Conservation (phyloP, 1,284 basidiomycete species). For the Moesziomyces globuligerus region DNA sequence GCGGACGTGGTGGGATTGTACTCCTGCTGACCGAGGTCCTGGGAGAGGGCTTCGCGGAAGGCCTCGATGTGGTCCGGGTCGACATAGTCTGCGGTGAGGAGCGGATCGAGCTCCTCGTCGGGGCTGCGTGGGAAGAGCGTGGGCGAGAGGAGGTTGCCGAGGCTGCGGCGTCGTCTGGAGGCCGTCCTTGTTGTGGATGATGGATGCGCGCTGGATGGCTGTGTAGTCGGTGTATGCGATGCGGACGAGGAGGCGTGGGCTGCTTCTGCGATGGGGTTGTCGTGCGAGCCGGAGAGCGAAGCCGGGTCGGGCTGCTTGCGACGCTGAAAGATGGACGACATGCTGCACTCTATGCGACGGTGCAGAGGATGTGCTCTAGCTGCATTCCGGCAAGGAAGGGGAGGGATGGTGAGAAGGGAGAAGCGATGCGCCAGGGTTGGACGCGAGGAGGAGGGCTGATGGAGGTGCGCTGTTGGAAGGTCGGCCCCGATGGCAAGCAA, state of each 20-base stretch:
- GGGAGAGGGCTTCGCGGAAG: constrained; percentile 53
- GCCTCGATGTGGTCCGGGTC: constrained; percentile 52
- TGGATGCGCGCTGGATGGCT: constrained; percentile 2
- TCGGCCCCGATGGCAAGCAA: not conserved
- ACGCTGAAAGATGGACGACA: constrained; percentile 42
- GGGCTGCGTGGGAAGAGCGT: constrained; percentile 28
- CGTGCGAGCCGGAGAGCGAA: constrained; percentile 6
- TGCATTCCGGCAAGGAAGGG: not conserved
- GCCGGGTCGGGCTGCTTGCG: constrained; percentile 41
- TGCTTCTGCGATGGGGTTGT: constrained; percentile 11
- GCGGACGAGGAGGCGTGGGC: constrained; percentile 4
- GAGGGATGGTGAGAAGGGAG: not conserved
- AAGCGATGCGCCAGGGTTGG: not conserved
- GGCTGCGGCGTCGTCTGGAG: constrained; percentile 36
- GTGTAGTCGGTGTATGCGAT: not conserved
- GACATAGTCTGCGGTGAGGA: constrained; percentile 51
- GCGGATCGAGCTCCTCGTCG: constrained; percentile 44
- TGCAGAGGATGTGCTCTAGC: not conserved
- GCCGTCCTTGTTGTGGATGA: constrained; percentile 11
- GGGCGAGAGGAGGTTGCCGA: constrained; percentile 41
- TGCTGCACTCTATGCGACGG: not conserved
- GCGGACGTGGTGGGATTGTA: constrained; percentile 31
- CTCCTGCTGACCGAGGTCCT: constrained; percentile 59
- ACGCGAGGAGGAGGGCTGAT: too few relatives aligned
- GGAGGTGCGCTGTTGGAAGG: too few relatives aligned